These are phyloP conservation scores for Arthrobotrys pseudoclavata DNA, from an alignment of 2,329 filamentous ascomycete species.

Conservation along the genomic window DNA sequence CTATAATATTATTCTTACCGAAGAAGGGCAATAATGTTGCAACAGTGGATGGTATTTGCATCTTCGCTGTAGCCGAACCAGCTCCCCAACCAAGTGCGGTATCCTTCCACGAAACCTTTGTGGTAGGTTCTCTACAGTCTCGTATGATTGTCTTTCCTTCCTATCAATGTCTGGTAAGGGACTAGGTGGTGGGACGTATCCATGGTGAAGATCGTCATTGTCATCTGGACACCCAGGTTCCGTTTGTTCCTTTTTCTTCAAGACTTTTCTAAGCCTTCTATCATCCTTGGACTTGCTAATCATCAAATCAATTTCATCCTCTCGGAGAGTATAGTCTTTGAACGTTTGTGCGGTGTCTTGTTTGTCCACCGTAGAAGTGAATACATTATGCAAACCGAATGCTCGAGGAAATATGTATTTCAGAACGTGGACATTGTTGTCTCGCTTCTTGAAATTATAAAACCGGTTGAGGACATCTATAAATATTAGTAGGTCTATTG, in stretches of 20 bases:
- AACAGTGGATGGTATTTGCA: constrained; percentile 87
- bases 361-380: constrained; percentile 77
- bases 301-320: constrained; percentile 78
- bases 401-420: constrained; percentile 95
- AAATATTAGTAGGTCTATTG: background rate
- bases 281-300: constrained; percentile 61
- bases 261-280: constrained; percentile 32
- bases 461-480: constrained; percentile 84
- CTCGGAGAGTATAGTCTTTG: constrained; percentile 87
- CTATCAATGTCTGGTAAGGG: constrained; percentile 40
- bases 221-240: constrained; percentile 39
- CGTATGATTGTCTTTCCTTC: constrained; percentile 43
- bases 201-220: constrained; percentile 41
- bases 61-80: constrained; percentile 78
- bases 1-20: constrained; percentile 67
- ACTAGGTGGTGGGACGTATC: constrained; percentile 23
- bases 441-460: constrained; percentile 67
- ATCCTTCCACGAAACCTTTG: constrained; percentile 73
- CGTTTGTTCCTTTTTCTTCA: constrained; percentile 34
- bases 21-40: constrained; percentile 80
- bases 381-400: constrained; percentile 92
- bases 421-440: constrained; percentile 78
- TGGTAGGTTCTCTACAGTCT: constrained; percentile 56
- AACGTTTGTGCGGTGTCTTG: constrained; percentile 79
- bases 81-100: constrained; percentile 73